Percentiles rank a stretch among this genome's conserved stretches.
These are phyloP conservation scores for Xylariaceae sp. DNA, from an alignment of 2,329 filamentous ascomycete genomes.

Conservation along the genomic window DNA sequence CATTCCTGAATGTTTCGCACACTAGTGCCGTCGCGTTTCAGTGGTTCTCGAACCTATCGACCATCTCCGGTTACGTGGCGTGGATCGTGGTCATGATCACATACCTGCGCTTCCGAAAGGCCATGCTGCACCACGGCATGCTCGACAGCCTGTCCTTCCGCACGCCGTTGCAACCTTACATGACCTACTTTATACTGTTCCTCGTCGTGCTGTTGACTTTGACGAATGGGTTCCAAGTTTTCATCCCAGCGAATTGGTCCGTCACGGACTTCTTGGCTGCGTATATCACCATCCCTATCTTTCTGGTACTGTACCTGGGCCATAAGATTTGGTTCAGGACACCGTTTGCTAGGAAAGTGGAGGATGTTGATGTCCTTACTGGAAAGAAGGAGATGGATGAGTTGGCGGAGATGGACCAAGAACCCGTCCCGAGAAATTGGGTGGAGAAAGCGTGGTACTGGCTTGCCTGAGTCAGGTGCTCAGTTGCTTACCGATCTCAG, in stretches of 20 bases:
- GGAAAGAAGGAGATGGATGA: conserved; percentile 60
- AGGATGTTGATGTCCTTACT: conserved; percentile 51
- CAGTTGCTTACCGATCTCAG: too few species aligned
- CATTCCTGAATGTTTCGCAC: conserved; percentile 63
- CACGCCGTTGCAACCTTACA: conserved; percentile 55
- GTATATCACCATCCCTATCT: conserved; percentile 60
- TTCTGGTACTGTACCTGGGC: conserved; percentile 54
- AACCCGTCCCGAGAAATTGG: conserved; percentile 46
- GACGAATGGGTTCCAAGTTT: conserved; percentile 71
- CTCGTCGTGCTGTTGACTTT: conserved; percentile 58
- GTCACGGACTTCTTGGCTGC: conserved; percentile 57
- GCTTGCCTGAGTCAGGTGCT: conserved; percentile 38
- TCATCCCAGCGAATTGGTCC: conserved; percentile 61
- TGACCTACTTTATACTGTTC: conserved; percentile 54
- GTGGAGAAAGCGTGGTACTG: conserved; percentile 52
- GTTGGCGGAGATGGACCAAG: conserved; percentile 44
- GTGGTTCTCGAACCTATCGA: conserved; percentile 68
- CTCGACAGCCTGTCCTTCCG: conserved; percentile 47
- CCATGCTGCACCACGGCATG: conserved; percentile 49
- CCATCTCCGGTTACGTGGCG: conserved; percentile 54
- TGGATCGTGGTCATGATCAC: conserved; percentile 56
- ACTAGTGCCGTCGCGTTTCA: conserved; percentile 60
- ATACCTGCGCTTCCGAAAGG: conserved; percentile 55
- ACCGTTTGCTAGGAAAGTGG: conserved; percentile 37
- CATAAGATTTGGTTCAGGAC: conserved; percentile 53